Evolutionary conservation across 1,139 yeast species (phyloP).

Genomic region (Entelexis paramagnoliae): DNA sequence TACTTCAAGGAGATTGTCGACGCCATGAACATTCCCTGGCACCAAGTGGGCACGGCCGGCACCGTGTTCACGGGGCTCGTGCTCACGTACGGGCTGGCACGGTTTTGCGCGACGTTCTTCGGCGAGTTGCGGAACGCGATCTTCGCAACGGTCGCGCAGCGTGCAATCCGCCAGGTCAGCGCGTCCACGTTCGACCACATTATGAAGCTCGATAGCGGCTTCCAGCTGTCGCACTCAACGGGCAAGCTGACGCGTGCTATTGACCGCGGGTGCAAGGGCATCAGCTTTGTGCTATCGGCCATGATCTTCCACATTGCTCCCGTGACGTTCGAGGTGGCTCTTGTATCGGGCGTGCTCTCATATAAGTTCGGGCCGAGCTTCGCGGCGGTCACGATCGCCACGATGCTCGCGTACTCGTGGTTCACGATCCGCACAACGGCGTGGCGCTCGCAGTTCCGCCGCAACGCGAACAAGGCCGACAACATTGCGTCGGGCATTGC

Average conservation of each 20-base stretch:
- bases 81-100: slow-evolving; percentile 82
- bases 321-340: slow-evolving; percentile 76
- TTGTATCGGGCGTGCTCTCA: slow-evolving; percentile 87
- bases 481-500: slow-evolving; percentile 92
- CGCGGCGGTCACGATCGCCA: slow-evolving; percentile 78
- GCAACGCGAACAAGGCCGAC: slow-evolving; percentile 88
- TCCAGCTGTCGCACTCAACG: slow-evolving; percentile 84
- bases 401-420: slow-evolving; percentile 77
- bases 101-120: slow-evolving; percentile 88
- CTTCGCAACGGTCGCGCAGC: slow-evolving; percentile 91
- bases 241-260: slow-evolving; percentile 95
- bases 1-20: slow-evolving; percentile 84
- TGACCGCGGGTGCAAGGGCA: slow-evolving; percentile 96
- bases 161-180: slow-evolving; percentile 87
- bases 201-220: slow-evolving; percentile 73
- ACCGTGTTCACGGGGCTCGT: slow-evolving; percentile 58
- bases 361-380: slow-evolving; percentile 83
- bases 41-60: slow-evolving; percentile 47
- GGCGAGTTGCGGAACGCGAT: slow-evolving; percentile 93
- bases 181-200: slow-evolving; percentile 76
- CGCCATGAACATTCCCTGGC: slow-evolving; percentile 87
- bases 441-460: slow-evolving; percentile 89
- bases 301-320: slow-evolving; percentile 97
- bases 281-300: slow-evolving; percentile 81
- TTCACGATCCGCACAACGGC: slow-evolving; percentile 90